A percentile compares a stretch with the other conserved stretches of the same genome.
These are phyloP conservation scores for Biancaea sappan DNA, from an alignment of 306 rosid species.

Conservation along the genomic window DNA sequence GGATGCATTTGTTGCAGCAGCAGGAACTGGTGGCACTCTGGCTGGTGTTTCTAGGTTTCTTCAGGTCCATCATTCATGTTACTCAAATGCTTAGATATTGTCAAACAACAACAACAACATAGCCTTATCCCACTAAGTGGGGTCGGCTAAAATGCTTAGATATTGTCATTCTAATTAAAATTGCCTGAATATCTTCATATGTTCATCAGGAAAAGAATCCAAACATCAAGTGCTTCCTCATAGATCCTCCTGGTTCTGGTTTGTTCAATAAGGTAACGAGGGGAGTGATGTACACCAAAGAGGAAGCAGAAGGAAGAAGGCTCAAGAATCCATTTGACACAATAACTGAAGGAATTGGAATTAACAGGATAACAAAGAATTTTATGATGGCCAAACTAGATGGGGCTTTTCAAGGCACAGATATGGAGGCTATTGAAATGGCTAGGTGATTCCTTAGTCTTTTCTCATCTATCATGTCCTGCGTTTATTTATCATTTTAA, in stretches of 20 bases:
- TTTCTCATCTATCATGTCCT: not conserved
- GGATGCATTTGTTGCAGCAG: slow-evolving; percentile 88
- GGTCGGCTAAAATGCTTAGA: not conserved
- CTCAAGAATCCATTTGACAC: slow-evolving; percentile 95
- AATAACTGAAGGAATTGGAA: slow-evolving; percentile 90
- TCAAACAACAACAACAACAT: too few species aligned
- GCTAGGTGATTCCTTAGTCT: slow-evolving; percentile 58
- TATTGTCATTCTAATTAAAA: slow-evolving; percentile 5
- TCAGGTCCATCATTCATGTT: slow-evolving; percentile 46
- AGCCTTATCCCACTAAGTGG: too few species aligned
- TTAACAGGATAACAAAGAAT: slow-evolving; percentile 79
- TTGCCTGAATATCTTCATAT: slow-evolving; percentile 21
- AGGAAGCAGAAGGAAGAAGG: slow-evolving; percentile 93
- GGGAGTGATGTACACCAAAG: slow-evolving; percentile 89
- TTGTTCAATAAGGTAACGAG: slow-evolving; percentile 85
- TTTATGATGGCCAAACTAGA: slow-evolving; percentile 82
- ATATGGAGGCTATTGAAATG: slow-evolving; percentile 91
- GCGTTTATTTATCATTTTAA: too few species aligned
- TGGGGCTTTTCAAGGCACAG: slow-evolving; percentile 84
- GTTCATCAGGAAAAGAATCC: slow-evolving; percentile 75
- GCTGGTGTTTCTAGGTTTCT: slow-evolving; percentile 79
- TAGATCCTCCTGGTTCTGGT: slow-evolving; percentile 97
- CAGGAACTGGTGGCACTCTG: slow-evolving; percentile 94
- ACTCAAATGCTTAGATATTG: not conserved
- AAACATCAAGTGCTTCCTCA: slow-evolving; percentile 71